Base-by-base conservation (phyloP, 2,329 filamentous ascomycete species). In the Calonectria multiphialidica region DNA sequence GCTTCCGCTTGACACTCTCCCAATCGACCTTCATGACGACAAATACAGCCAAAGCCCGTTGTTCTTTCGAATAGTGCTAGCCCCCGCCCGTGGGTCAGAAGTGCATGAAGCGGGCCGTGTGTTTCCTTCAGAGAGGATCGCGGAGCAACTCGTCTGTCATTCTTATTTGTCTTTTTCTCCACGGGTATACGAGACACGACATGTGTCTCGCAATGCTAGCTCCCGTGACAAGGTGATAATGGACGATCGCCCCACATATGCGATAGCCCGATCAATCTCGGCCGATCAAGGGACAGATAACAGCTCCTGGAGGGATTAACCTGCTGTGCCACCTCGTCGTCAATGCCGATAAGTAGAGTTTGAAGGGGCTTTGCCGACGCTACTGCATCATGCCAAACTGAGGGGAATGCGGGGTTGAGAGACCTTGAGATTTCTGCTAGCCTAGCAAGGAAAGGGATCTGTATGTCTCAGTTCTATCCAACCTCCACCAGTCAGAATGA, bases 1-100 rank as follows among this genome's bases (percentile, higher is more conserved):
- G 71, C 62, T 62, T 72, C 7, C 50, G 61, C 67, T 70, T 72
- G 71, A 70, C 50, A n/a, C 16, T 62, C 28, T 61, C 71, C 71
- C 71, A 72, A 63, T 70, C 55, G 45, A 70, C 35, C 18, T 45
- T 62, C 71, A 72, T 72, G 49, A 28, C 12, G 59, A 42, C 40
- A 33, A 68, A 70, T 47, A 21, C 37, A 62, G 25, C 15, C 23
- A 8, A 33, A 45, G 57, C 57, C 25, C 57, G 57, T 45, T 62
- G 40, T 71, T 62, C 3, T 44, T 53, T 37, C n/a, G 16, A 71
- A 30, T 66, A 37, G 42, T 50, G 28, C n/a, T 16, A 16, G 28
- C 30, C 68, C 67, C 68, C 47, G 37, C 35, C 37, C 57, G 57
- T 62, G 57, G 57, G 57, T 62, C 57, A 62, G 33, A 42, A 45